Conservation (phyloP, 129 eudicot genomes). For the Flaveria bidentis region DNA sequence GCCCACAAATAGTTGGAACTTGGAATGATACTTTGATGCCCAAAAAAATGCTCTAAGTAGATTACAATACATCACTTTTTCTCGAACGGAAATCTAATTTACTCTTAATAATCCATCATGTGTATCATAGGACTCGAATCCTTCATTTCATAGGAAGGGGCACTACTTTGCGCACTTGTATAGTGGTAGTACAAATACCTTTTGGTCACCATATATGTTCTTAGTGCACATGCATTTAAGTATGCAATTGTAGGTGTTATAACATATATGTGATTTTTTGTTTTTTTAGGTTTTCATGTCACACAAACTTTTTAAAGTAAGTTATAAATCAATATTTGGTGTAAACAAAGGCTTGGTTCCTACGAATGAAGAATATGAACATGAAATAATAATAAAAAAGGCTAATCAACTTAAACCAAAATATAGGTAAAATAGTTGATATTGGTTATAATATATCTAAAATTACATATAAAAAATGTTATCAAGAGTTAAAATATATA, state of each 20-base stretch:
- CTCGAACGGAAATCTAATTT: too few species aligned
- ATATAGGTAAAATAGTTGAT: neutral
- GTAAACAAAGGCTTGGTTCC: too few species aligned
- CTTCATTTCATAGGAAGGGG: too few species aligned
- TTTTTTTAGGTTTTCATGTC: too few species aligned
- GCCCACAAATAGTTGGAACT: neutral
- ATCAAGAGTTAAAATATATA: neutral
- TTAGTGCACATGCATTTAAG: neutral
- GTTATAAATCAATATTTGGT: too few species aligned
- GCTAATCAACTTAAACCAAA: neutral
- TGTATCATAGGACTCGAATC: too few species aligned
- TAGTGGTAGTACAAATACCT: too few species aligned
- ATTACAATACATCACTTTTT: neutral
- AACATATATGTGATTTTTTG: too few species aligned
- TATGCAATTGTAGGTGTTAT: too few species aligned
- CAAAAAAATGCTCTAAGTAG: neutral
- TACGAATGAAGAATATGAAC: neutral
- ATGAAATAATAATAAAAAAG: neutral
- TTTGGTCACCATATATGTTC: neutral
- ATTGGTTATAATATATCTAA: neutral
- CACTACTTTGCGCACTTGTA: too few species aligned
- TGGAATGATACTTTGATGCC: slow-evolving; percentile 1
- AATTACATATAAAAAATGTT: neutral
- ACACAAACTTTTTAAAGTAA: too few species aligned
- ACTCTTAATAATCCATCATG: too few species aligned